Percentiles rank a stretch among this genome's conserved stretches.
phyloP scores from a whole-genome alignment of 139 green algal genomes.

The Chlorella vulgaris region DNA sequence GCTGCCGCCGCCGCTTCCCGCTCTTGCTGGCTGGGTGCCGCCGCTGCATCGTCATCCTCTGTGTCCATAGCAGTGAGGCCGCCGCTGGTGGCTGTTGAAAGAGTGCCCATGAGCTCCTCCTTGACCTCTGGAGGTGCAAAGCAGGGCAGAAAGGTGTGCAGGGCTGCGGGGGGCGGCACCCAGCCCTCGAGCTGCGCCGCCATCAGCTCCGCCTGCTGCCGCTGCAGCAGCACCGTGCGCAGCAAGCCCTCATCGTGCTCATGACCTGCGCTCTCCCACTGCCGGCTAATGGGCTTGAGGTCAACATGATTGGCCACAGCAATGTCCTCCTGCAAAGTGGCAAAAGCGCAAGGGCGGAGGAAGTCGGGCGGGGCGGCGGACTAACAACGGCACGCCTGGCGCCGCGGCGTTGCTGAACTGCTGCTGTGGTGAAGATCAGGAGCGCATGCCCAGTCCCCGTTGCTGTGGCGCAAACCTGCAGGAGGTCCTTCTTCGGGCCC shows the following conservation, averaged over 20 bases:
- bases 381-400: neutral
- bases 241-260: conserved; percentile 30
- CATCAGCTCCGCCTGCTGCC: conserved; percentile 11
- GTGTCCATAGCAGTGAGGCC: conserved; percentile 17
- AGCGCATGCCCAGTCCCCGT: too few species aligned
- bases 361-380: neutral
- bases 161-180: neutral
- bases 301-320: conserved; percentile 11
- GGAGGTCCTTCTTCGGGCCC: conserved; percentile 11
- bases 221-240: neutral
- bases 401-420: too few species aligned
- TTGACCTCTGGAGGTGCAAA: conserved; percentile 8
- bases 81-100: conserved; percentile 6
- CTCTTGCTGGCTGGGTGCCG: conserved; percentile 21
- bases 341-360: neutral
- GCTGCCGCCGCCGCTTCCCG: conserved; percentile 6
- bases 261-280: conserved; percentile 14
- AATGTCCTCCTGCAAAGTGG: conserved; percentile 25
- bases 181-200: conserved; percentile 23
- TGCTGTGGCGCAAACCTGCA: neutral
- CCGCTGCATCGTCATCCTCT: conserved; percentile 7
- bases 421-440: too few species aligned
- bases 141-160: conserved; percentile 29
- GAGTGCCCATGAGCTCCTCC: conserved; percentile 1
- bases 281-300: conserved; percentile 11